A percentile compares a stretch with the other conserved stretches of the same genome.
phyloP scores from a whole-genome alignment of 1,284 basidiomycete species.

The Hymenochaete sp. region DNA sequence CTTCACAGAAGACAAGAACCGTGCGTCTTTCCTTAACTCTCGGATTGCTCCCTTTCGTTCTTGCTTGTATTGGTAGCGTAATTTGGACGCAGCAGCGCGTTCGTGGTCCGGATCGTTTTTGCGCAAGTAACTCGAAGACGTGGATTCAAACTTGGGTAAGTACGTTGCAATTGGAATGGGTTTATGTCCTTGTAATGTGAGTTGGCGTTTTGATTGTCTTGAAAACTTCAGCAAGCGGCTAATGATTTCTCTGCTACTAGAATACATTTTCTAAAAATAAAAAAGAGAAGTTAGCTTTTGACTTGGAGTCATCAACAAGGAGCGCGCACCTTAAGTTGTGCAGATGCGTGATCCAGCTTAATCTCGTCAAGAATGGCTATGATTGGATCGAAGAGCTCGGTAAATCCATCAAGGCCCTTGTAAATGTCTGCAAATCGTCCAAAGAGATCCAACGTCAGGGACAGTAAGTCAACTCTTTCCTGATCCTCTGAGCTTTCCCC shows the following conservation, averaged over 20 bases:
- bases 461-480: constrained; percentile 59
- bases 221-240: constrained; percentile 68
- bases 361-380: constrained; percentile 49
- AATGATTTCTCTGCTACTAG: constrained; percentile 38
- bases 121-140: constrained; percentile 73
- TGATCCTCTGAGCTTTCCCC: constrained; percentile 39
- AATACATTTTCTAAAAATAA: constrained; percentile 35
- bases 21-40: constrained; percentile 91
- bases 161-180: constrained; percentile 92
- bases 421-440: constrained; percentile 66
- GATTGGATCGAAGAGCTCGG: constrained; percentile 76
- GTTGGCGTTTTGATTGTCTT: constrained; percentile 62
- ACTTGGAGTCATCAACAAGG: background rate
- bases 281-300: constrained; percentile 17
- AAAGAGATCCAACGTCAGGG: constrained; percentile 54
- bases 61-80: constrained; percentile 88
- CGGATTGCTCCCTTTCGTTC: constrained; percentile 96
- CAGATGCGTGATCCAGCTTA: constrained; percentile 22
- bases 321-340: constrained; percentile 3
- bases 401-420: constrained; percentile 70
- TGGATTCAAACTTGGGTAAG: constrained; percentile 88
- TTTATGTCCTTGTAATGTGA: constrained; percentile 89
- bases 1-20: constrained; percentile 85
- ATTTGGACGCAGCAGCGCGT: constrained; percentile 79
- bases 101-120: constrained; percentile 89